Percentiles rank a stretch among this genome's conserved stretches.
Conservation (phyloP, 164 flowering plant species). For the Macadamia tetraphylla region DNA sequence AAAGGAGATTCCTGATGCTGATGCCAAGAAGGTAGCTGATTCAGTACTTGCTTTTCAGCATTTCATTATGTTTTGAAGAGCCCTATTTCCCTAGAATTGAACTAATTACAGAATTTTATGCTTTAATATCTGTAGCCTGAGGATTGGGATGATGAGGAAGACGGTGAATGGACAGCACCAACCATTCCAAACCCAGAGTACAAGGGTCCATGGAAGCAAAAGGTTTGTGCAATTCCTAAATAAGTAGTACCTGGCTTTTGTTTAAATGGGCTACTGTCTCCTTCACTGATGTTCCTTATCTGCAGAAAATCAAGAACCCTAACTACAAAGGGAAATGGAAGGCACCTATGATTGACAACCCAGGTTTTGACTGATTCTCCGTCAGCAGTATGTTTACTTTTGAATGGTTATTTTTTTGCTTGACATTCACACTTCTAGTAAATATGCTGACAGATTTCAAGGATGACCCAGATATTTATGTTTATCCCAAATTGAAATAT, state of each 20-base stretch:
- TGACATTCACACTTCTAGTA: neutral
- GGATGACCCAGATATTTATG: constrained; percentile 72
- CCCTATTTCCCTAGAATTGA: neutral
- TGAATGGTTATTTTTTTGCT: neutral
- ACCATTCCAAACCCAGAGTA: neutral
- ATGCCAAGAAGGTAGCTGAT: neutral
- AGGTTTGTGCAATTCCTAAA: neutral
- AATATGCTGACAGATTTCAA: constrained; percentile 56
- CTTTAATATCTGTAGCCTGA: neutral
- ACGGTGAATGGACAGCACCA: neutral
- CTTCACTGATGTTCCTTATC: neutral
- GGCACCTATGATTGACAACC: neutral
- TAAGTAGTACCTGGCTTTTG: neutral
- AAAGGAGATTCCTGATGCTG: neutral
- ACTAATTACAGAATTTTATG: neutral
- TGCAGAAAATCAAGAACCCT: constrained; percentile 95
- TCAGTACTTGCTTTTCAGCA: neutral
- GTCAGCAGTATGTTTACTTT: neutral
- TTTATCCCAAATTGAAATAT: constrained; percentile 66
- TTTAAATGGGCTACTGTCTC: neutral
- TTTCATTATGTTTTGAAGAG: neutral
- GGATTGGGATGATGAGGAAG: neutral
- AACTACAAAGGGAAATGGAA: constrained; percentile 64
- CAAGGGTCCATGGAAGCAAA: neutral
- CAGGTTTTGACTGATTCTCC: neutral